Percentiles rank a stretch among this genome's conserved stretches.
phyloP scores from a whole-genome alignment of 1,139 yeast genomes.

The Meyerozyma carpophila region DNA sequence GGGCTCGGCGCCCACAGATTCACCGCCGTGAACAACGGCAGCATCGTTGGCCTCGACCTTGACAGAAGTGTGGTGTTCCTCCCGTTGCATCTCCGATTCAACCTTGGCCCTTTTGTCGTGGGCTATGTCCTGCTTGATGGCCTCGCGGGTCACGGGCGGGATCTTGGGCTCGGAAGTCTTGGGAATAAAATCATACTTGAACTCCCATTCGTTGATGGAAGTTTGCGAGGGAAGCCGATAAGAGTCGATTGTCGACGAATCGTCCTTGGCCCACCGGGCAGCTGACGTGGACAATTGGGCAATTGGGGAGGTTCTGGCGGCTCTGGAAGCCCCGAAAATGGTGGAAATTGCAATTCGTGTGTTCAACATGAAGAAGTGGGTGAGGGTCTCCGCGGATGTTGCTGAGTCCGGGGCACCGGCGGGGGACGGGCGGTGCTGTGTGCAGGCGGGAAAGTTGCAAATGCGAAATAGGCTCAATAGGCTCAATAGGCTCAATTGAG shows the following conservation, averaged over 20 bases:
- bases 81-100: constrained; percentile 35
- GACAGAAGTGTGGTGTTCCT: constrained; percentile 33
- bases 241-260: constrained; percentile 42
- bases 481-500: no score
- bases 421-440: no score
- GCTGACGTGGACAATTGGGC: constrained; percentile 7
- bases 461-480: no score
- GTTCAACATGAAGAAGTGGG: not conserved
- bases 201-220: constrained; percentile 45
- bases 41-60: constrained; percentile 44
- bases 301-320: not conserved
- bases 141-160: constrained; percentile 49
- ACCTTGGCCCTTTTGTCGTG: constrained; percentile 35
- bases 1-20: constrained; percentile 33
- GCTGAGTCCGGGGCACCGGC: not conserved
- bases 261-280: constrained; percentile 31
- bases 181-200: constrained; percentile 47
- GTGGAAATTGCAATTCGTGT: not conserved
- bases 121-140: constrained; percentile 46
- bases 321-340: not conserved
- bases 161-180: constrained; percentile 42
- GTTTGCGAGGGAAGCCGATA: constrained; percentile 43
- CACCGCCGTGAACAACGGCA: constrained; percentile 42
- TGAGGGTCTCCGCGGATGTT: not conserved
- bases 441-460: not conserved